Percentiles rank a stretch among this genome's conserved stretches.
Evolutionary conservation across 106 monocot genomes (phyloP).

Genomic region (Dendrobium huoshanense): DNA sequence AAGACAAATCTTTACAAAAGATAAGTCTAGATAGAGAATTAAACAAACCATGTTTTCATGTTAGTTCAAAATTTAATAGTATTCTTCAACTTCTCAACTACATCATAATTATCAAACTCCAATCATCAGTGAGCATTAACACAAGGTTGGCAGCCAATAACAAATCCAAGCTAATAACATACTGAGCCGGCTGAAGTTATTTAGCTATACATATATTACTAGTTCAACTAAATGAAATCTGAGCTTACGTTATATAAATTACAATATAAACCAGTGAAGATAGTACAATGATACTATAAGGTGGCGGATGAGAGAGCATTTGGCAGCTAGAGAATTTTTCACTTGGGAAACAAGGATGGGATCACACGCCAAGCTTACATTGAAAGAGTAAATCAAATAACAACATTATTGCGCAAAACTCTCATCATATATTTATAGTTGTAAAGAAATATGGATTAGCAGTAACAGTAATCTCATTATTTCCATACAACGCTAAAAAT

Average conservation of each 20-base stretch:
- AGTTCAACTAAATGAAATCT: neutral
- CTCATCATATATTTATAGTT: neutral
- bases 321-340: neutral
- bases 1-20: neutral
- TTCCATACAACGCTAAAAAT: neutral
- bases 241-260: neutral
- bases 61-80: no score
- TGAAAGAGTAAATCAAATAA: neutral
- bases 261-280: neutral
- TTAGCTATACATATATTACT: neutral
- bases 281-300: neutral
- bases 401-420: neutral
- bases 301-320: neutral
- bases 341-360: neutral
- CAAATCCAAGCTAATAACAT: neutral
- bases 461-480: neutral
- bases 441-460: neutral
- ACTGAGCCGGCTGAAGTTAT: neutral
- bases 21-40: neutral
- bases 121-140: neutral
- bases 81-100: no score
- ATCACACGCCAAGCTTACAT: neutral
- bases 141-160: neutral
- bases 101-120: no score
- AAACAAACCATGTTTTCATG: neutral